A percentile compares a stretch with the other conserved stretches of the same genome.
These are phyloP conservation scores for Jimgerdemannia flammicorona DNA, from an alignment of 192 early-diverging fungal species.

Conservation along the genomic window DNA sequence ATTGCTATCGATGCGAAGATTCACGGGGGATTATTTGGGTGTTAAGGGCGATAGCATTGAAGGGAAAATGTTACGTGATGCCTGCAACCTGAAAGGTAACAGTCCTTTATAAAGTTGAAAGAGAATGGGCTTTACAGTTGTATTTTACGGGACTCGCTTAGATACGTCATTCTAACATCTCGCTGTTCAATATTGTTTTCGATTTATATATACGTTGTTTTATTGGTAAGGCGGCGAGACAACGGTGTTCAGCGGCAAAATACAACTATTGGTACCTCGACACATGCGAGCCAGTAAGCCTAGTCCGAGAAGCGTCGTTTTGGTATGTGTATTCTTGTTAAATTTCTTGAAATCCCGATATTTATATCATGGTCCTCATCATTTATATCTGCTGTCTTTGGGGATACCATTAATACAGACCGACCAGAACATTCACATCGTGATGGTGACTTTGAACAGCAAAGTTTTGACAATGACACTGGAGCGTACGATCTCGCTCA, in stretches of 20 bases:
- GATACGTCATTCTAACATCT: neutral
- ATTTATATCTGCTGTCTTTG: neutral
- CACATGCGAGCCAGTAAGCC: slow-evolving; percentile 70
- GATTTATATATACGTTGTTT: slow-evolving; percentile 1
- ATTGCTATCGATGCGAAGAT: slow-evolving; percentile 77
- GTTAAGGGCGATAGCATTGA: slow-evolving; percentile 45
- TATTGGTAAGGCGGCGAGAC: slow-evolving; percentile 37
- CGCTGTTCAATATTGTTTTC: neutral
- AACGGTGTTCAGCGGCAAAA: slow-evolving; percentile 57
- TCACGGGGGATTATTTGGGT: slow-evolving; percentile 88
- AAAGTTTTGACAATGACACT: slow-evolving; percentile 45
- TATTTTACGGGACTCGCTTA: too few relatives aligned
- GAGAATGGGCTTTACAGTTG: too few relatives aligned
- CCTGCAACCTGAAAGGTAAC: slow-evolving; percentile 37
- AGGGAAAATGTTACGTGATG: slow-evolving; percentile 43
- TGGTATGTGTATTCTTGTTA: slow-evolving; percentile 28
- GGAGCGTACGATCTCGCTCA: slow-evolving; percentile 53
- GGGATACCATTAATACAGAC: slow-evolving; percentile 36
- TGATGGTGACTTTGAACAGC: slow-evolving; percentile 52
- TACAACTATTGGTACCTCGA: slow-evolving; percentile 63
- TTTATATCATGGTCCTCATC: neutral
- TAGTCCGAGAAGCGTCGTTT: slow-evolving; percentile 66
- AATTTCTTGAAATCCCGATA: neutral
- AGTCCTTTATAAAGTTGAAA: neutral
- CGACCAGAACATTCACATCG: slow-evolving; percentile 50